Conservation (phyloP, 192 early-diverging fungal genomes). For the Allomyces javanicus region DNA sequence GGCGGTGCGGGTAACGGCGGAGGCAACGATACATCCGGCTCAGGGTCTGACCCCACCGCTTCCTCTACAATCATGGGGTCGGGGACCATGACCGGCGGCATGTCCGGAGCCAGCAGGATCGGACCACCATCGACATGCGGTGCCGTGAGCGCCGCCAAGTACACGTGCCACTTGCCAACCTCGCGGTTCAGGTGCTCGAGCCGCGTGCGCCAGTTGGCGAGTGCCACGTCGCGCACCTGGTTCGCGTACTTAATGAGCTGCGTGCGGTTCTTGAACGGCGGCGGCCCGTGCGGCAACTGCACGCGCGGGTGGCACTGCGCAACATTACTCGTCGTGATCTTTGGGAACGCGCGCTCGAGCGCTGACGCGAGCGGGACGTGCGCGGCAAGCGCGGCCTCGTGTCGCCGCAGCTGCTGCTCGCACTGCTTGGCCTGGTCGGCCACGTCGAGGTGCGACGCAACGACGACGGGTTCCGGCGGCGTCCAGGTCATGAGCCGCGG, state of each 20-base stretch:
- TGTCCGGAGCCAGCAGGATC: too few relatives aligned
- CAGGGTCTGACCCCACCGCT: too few relatives aligned
- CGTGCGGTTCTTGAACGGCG: neutral
- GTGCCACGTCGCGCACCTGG: neutral
- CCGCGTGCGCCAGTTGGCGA: neutral
- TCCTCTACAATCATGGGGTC: too few relatives aligned
- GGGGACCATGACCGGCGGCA: too few relatives aligned
- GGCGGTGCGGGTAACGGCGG: too few relatives aligned
- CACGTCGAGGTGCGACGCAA: neutral
- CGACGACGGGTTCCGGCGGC: neutral
- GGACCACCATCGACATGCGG: too few relatives aligned
- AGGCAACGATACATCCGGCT: too few relatives aligned
- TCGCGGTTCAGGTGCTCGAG: neutral
- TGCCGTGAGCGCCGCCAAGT: neutral
- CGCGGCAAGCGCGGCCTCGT: neutral
- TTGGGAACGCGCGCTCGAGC: neutral
- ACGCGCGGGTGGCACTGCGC: too few relatives aligned
- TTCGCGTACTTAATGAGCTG: too few relatives aligned
- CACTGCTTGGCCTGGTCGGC: neutral
- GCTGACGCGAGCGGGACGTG: neutral
- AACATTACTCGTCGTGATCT: neutral
- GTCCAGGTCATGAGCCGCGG: neutral
- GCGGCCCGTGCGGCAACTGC: neutral
- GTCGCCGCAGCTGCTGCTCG: neutral
- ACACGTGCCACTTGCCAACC: neutral